Percentiles rank a stretch among this genome's conserved stretches.
Conservation (phyloP, 2,329 filamentous ascomycete genomes). For the Thermothelomyces thermophilus region DNA sequence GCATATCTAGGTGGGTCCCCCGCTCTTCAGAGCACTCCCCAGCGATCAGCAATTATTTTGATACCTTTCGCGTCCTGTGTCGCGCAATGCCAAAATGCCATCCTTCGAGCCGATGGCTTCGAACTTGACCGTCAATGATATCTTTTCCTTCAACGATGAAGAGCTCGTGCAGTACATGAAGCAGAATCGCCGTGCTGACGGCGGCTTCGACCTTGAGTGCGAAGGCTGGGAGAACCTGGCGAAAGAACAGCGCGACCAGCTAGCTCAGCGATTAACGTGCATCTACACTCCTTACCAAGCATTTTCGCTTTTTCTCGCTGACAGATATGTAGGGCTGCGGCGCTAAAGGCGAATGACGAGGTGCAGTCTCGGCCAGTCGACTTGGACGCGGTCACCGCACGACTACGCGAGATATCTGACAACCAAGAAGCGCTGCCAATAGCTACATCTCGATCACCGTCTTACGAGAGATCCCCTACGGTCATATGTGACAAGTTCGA, state of each 20-base stretch:
- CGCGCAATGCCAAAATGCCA: not conserved
- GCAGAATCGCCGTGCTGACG: not conserved
- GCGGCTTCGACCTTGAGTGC: not conserved
- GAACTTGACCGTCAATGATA: not conserved
- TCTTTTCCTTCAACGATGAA: not conserved
- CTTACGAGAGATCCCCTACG: conserved; percentile 5
- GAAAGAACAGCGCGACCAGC: not conserved
- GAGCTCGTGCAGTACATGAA: conserved; percentile 3
- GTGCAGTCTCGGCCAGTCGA: conserved; percentile 1
- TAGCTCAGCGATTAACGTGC: conserved; percentile 2
- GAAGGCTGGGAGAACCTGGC: conserved; percentile 1
- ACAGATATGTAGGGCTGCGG: not conserved
- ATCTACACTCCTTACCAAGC: not conserved
- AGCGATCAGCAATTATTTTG: not conserved
- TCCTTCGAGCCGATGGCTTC: not conserved
- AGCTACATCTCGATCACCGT: not conserved
- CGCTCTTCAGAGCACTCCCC: not conserved
- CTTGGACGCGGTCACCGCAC: conserved; percentile 1
- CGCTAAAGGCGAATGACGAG: not conserved
- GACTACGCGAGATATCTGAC: conserved; percentile 1
- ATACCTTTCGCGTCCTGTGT: not conserved
- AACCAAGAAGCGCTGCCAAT: not conserved
- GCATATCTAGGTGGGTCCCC: no score
- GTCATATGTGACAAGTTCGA: not conserved
- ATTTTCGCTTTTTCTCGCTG: not conserved